A percentile compares a stretch with the other conserved stretches of the same genome.
Evolutionary conservation across 176 grass and related monocot genomes (phyloP).

Genomic region (Aegilops tauschii): DNA sequence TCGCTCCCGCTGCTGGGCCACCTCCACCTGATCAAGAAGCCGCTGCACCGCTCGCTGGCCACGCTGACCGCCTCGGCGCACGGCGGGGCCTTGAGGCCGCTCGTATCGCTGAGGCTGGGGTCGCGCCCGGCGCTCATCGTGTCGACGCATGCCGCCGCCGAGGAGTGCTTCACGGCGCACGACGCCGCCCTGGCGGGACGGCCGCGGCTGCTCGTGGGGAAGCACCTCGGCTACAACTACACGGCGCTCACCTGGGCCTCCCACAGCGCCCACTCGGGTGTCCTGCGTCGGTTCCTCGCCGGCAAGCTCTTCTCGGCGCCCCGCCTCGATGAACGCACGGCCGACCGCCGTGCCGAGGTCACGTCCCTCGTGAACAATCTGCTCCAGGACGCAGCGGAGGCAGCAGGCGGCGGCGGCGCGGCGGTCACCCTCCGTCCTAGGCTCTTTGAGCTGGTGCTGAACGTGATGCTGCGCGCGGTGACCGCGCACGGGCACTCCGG

Average conservation of each 20-base stretch:
- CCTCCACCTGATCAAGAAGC: conserved; percentile 11
- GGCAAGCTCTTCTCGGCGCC: neutral
- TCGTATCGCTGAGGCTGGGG: neutral
- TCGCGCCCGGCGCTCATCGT: neutral
- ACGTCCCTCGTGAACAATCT: neutral
- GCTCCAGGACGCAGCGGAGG: neutral
- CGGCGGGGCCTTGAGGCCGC: neutral
- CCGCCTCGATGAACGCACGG: neutral
- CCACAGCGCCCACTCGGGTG: neutral
- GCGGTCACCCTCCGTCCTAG: neutral
- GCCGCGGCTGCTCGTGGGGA: conserved; percentile 7
- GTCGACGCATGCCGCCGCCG: neutral
- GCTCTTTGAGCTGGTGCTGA: neutral
- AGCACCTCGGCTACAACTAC: neutral
- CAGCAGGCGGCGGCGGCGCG: neutral
- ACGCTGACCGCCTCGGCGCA: neutral
- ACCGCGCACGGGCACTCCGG: neutral
- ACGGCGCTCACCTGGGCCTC: neutral
- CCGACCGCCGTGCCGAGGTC: neutral
- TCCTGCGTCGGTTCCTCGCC: neutral
- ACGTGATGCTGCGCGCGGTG: neutral
- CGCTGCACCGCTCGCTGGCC: neutral
- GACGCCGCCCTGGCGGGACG: neutral
- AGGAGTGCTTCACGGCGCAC: neutral
- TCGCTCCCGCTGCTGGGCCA: neutral